Base-by-base conservation (phyloP, 768 basidiomycete genomes). In the Neoboletus brunneissimus region DNA sequence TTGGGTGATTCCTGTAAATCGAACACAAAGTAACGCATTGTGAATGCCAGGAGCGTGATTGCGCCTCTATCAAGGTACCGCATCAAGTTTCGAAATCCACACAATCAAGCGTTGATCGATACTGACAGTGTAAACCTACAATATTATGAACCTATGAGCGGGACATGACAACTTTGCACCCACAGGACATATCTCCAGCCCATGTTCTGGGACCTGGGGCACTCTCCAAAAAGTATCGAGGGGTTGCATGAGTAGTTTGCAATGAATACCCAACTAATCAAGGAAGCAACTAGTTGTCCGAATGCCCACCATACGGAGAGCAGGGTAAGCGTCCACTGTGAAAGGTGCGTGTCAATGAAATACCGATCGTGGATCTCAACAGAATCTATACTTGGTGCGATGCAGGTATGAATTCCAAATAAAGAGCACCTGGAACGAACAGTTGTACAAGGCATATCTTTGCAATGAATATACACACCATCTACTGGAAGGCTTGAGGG, bases 1-100 rank as follows among this genome's bases (percentile, higher is more conserved):
- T 86, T 86, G 10, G 85, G 79, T 0, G 82, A 82, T 63, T 86
- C 85, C 62, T 83, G 79, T 51, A 86, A 73, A 57, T 77, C 78
- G 58, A 87, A 85, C 25, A 85, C 70, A 52, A 82, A 66, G 70
- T 79, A 84, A 29, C 85, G 83, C 52, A 76, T 58, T 56, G 82
- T 65, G 68, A 83, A 86, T 67, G 82, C 76, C 44, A 80, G 9
- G 32, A 85, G 70, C 0, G 82, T 84, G 48, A 84, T 57, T 22
- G 65, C 67, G 16, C 81, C 80, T 29, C 80, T 81, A 57, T 45
- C 18, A 31, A 54, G 29, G 12, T 1, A 45, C 2, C 12, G 15
- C 6, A 47, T 49, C 60, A 5, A 63, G 58, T 41, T 38, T 40
- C 45, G 20, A 44, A 18, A 52, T 13, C 16, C 44, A 9, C 42